These are phyloP conservation scores for Hypoxylon rubiginosum DNA, from an alignment of 2,329 filamentous ascomycete species.

Conservation along the genomic window DNA sequence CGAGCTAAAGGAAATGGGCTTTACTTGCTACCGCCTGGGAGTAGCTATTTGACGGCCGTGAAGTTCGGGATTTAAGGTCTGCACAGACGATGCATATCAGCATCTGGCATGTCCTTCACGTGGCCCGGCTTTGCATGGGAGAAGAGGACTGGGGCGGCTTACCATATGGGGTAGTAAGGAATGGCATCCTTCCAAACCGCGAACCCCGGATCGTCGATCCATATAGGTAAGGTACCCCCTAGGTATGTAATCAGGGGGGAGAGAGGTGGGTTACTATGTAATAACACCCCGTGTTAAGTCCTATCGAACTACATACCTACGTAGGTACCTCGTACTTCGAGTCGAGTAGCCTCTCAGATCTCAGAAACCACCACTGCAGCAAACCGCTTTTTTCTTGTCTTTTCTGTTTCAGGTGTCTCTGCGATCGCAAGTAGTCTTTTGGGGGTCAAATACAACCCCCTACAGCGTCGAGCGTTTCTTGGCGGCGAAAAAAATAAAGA, in stretches of 20 bases:
- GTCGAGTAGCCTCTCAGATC: neutral
- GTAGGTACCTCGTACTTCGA: neutral
- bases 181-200: neutral
- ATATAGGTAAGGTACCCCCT: constrained; percentile 15
- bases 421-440: neutral
- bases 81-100: constrained; percentile 18
- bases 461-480: neutral
- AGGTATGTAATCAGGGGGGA: neutral
- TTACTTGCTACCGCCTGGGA: neutral
- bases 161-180: constrained; percentile 30
- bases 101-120: constrained; percentile 18
- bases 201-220: constrained; percentile 34
- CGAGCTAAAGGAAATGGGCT: neutral
- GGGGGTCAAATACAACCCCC: constrained; percentile 7
- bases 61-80: constrained; percentile 1
- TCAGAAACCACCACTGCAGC: neutral
- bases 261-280: neutral
- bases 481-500: too few species aligned
- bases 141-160: constrained; percentile 8
- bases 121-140: constrained; percentile 9
- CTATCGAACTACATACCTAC: neutral
- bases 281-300: constrained; percentile 1
- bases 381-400: neutral
- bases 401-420: neutral
- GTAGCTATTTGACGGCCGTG: neutral